Base-by-base conservation (phyloP, 2,329 filamentous ascomycete genomes). In the Neofusicoccum laricinum region DNA sequence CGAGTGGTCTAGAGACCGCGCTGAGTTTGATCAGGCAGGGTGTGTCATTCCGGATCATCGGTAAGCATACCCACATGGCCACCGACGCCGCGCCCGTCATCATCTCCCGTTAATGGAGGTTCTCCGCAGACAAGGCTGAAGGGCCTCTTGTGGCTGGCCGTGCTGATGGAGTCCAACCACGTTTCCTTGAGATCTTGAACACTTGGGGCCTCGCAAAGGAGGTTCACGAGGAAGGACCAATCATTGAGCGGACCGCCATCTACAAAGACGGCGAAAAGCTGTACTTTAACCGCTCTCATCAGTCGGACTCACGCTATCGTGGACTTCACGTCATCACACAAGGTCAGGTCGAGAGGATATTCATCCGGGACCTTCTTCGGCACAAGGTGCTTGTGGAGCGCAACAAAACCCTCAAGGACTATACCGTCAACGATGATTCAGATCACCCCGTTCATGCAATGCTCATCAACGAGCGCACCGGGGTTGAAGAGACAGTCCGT, bases 241-340 rank as follows among this genome's bases (percentile, higher is more conserved):
- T 77, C 30, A 69, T 77, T 34, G 68, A 76, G 19, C 64, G 67
- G 38, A 75, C 71, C 8, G 72, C 68, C 14, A 66, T 76, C 38
- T 74, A 71, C 66, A 70, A 69, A 49, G 68, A 77, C 41, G 74
- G 75, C 1, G 61, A 70, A 49, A 71, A 71, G 58, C 55, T 77
- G 43, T 40, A 72, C 6, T 71, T 70, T 63, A 66, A 63, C 17
- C 69, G 67, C 10, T 69, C 69, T 5, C 70, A 70, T 51, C 72
- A 75, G 57, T 76, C 69, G 3, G 75, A 77, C 66, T 76, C 75
- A 12, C 69, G 73, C 5, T 76, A 76, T 61, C 71, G 72, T 25
- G 75, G 76, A 12, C 50, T 76, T 3, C 73, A 77, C 61, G 69
- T 77, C 64, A 74, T 77, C 59, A 76, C 76, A 0, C 75, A 79